phyloP scores from a whole-genome alignment of 148 eudicot genomes.

The Rhododendron kiyosumense region DNA sequence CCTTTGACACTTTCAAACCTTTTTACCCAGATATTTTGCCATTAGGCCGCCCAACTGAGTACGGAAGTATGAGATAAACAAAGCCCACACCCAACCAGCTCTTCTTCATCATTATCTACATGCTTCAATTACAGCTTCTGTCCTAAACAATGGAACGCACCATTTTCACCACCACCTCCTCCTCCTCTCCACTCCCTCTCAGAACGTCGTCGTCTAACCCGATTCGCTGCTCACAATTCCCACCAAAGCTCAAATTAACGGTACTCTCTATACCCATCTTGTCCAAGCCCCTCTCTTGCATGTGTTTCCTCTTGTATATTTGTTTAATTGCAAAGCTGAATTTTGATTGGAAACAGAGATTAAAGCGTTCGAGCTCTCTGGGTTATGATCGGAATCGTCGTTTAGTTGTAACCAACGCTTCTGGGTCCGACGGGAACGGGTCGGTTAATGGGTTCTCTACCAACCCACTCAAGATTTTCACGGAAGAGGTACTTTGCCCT shows the following conservation, averaged over 20 bases:
- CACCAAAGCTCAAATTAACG: slow-evolving; percentile 34
- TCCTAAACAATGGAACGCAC: slow-evolving; percentile 52
- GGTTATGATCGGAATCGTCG: slow-evolving; percentile 25
- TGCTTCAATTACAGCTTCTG: neutral
- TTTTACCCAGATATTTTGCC: neutral
- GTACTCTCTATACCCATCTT: slow-evolving; percentile 19
- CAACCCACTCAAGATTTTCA: slow-evolving; percentile 52
- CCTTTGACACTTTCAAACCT: neutral
- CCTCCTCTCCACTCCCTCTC: slow-evolving; percentile 28
- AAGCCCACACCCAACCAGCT: neutral
- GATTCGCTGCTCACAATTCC: slow-evolving; percentile 27
- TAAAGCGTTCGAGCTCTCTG: slow-evolving; percentile 25
- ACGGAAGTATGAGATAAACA: neutral
- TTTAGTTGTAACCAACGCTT: slow-evolving; percentile 35
- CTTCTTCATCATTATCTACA: neutral
- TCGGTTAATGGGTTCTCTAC: slow-evolving; percentile 40
- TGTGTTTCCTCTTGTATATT: neutral
- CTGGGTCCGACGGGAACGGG: slow-evolving; percentile 49
- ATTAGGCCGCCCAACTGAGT: neutral
- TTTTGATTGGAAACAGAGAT: slow-evolving; percentile 29
- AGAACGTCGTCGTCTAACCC: slow-evolving; percentile 35
- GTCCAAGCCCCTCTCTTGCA: neutral
- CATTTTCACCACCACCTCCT: slow-evolving; percentile 33
- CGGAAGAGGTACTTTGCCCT: slow-evolving; percentile 56
- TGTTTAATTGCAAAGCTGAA: neutral